phyloP scores from a whole-genome alignment of 2,329 filamentous ascomycete genomes.

The Colletotrichum endophyticum region DNA sequence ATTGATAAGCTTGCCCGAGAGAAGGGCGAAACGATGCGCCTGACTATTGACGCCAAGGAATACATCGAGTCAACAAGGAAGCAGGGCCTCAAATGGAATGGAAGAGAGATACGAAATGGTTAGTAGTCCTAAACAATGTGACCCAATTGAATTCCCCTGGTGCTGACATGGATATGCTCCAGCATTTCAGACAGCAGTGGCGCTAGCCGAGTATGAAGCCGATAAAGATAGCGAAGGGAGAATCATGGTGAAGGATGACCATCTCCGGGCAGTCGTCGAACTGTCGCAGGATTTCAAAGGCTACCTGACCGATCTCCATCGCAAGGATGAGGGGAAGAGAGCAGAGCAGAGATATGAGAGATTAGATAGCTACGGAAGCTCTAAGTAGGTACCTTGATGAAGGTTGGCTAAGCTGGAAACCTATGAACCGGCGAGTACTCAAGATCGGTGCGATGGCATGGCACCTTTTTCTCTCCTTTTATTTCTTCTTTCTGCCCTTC shows the following conservation, averaged over 20 bases:
- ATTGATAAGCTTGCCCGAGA: constrained; percentile 29
- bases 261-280: constrained; percentile 20
- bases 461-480: too few species aligned
- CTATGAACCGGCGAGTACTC: rapidly evolving
- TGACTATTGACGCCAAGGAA: constrained; percentile 23
- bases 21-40: constrained; percentile 24
- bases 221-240: constrained; percentile 21
- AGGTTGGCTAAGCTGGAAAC: too few species aligned
- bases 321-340: not conserved
- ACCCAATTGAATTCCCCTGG: too few species aligned
- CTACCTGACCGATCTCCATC: constrained; percentile 15
- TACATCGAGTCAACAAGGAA: constrained; percentile 17
- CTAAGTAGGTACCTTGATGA: rapidly evolving
- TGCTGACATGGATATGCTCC: too few species aligned
- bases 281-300: constrained; percentile 24
- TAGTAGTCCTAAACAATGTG: too few species aligned
- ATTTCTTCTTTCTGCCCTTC: too few species aligned
- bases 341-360: not conserved
- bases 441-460: too few species aligned
- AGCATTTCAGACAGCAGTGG: constrained; percentile 35
- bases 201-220: constrained; percentile 24
- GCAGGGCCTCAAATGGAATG: constrained; percentile 24
- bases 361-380: not conserved
- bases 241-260: constrained; percentile 19
- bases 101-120: constrained; percentile 30